Base-by-base conservation (phyloP, 2,329 filamentous ascomycete genomes). In the Colletotrichum trifolii region DNA sequence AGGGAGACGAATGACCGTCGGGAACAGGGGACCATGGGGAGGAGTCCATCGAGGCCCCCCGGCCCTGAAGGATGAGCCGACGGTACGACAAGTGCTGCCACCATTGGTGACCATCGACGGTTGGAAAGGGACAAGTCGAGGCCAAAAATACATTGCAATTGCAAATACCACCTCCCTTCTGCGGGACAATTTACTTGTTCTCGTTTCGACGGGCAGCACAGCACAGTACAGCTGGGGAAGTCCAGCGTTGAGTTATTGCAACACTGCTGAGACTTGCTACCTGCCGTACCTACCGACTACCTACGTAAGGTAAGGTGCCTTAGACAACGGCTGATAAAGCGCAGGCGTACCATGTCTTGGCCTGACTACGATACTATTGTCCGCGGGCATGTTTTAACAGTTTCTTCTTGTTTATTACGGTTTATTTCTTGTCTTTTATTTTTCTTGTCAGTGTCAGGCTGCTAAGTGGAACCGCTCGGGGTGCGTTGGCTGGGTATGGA, bases 391-490 rank as follows among this genome's bases (percentile, higher is more conserved):
- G 62, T 53, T 61, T 53, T 43, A 25, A 62, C 33, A 65, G 52
- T 65, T 63, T 66, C 47, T 61, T 56, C 42, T 62, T 62, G 48
- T 62, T 25, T 43, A 62, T 53, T 49, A 62, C 58, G 63, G 46
- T 66, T 64, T 66, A 47, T 54, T 63, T 53, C 47, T 25, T 13
- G 40, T 15, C 43, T 15, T 47, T 52, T 38, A 48, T 36, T 43
- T 46, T 52, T 56, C 35, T 46, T 48, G 62, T 38, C 52, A 53
- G 38, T 9, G 38, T 40, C 9, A 13, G 12, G 38, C 25, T 25
- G 38, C 9, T 40, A 40, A 33, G 47, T 54, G 54, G 61, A 52
- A 47, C 58, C 62, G 46, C 25, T 25, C 25, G 25, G 25, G 25
- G 54, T 64, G 48, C 47, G 48, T 39, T 36, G 34, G 15, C 25